phyloP scores from a whole-genome alignment of 768 basidiomycete species.

The Kwoniella bestiolae region DNA sequence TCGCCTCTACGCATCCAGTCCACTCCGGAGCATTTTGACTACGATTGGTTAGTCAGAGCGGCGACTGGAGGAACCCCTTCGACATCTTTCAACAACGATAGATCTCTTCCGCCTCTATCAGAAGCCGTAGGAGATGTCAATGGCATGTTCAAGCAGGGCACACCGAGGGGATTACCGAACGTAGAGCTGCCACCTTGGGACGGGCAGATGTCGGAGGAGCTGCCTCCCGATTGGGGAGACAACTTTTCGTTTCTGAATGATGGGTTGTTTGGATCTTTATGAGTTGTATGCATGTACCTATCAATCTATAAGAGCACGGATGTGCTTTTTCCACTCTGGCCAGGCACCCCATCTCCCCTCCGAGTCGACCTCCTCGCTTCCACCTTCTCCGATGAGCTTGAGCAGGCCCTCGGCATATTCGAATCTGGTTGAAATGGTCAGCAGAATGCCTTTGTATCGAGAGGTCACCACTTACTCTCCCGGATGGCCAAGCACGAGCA shows the following conservation, averaged over 20 bases:
- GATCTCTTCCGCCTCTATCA: not conserved
- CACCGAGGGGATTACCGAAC: not conserved
- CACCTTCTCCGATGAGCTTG: conserved; percentile 26
- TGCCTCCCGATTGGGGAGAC: conserved; percentile 7
- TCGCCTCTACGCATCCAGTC: not conserved
- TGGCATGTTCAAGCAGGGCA: not conserved
- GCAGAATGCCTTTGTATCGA: not conserved
- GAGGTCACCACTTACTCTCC: conserved; percentile 20
- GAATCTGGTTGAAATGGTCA: conserved; percentile 14
- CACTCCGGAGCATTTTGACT: conserved; percentile 14
- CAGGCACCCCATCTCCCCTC: conserved; percentile 21
- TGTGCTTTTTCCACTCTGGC: conserved; percentile 27
- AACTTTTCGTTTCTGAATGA: conserved; percentile 21
- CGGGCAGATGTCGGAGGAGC: not conserved
- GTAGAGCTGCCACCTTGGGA: not conserved
- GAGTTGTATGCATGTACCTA: not conserved
- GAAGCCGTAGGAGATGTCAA: conserved; percentile 4
- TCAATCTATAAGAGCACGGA: conserved; percentile 26
- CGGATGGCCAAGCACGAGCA: conserved; percentile 23
- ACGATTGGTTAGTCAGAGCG: conserved; percentile 14
- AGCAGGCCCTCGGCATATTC: conserved; percentile 22
- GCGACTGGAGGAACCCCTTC: not conserved
- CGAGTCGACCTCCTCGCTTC: conserved; percentile 17
- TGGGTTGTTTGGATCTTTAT: conserved; percentile 11
- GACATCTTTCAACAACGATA: not conserved